Evolutionary conservation across 2,329 filamentous ascomycete genomes (phyloP).

Genomic region (Fusarium sp.): DNA sequence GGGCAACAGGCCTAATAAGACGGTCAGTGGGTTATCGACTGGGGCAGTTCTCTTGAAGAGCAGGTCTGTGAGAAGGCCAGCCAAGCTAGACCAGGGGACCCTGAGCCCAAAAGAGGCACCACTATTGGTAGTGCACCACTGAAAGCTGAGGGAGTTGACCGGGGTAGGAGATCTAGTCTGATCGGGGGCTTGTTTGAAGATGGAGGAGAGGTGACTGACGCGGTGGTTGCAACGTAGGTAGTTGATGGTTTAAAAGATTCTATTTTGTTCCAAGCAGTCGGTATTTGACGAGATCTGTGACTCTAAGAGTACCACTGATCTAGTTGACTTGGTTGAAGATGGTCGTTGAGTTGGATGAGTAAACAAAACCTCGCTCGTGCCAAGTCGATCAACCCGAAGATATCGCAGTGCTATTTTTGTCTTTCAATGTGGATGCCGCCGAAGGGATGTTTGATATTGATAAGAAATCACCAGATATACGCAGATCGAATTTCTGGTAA

Average conservation of each 20-base stretch:
- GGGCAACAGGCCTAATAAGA: conserved; percentile 37
- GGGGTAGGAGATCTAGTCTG: conserved; percentile 29
- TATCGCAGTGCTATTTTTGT: conserved; percentile 31
- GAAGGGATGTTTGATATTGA: not conserved
- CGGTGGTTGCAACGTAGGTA: conserved; percentile 6
- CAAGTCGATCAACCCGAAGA: conserved; percentile 27
- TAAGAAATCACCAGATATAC: conserved; percentile 8
- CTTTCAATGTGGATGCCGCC: conserved; percentile 13
- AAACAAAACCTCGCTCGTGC: conserved; percentile 29
- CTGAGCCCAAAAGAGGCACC: conserved; percentile 33
- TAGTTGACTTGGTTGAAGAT: not conserved
- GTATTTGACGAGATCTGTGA: not conserved
- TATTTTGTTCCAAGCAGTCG: not conserved
- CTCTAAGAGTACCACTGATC: not conserved
- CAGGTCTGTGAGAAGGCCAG: conserved; percentile 40
- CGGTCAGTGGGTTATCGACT: conserved; percentile 37
- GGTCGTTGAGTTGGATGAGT: conserved; percentile 18
- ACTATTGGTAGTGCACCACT: conserved; percentile 33
- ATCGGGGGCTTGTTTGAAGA: conserved; percentile 33
- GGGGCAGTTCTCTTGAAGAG: conserved; percentile 26
- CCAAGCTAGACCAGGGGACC: conserved; percentile 41
- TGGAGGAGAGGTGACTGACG: conserved; percentile 28
- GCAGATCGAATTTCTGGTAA: conserved; percentile 1
- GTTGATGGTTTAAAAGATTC: conserved; percentile 4
- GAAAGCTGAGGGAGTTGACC: conserved; percentile 17